phyloP scores from a whole-genome alignment of 192 early-diverging fungal genomes.

The Gonapodya prolifera region DNA sequence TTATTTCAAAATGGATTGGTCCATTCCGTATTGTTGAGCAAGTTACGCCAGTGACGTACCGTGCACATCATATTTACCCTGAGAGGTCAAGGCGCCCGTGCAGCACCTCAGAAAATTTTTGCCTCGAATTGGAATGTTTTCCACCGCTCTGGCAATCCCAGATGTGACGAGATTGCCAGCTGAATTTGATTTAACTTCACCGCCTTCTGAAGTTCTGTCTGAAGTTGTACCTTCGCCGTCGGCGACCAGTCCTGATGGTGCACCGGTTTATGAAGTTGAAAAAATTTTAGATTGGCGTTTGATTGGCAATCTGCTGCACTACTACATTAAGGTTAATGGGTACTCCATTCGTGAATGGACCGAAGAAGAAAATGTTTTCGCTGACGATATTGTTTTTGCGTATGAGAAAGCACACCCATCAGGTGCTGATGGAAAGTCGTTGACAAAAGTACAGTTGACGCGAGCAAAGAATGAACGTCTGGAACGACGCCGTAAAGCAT shows the following conservation, averaged over 20 bases:
- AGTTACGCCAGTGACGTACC: neutral
- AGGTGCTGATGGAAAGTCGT: neutral
- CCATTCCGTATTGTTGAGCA: neutral
- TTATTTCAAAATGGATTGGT: slow-evolving; percentile 1
- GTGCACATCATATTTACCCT: neutral
- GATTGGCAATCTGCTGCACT: neutral
- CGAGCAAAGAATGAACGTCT: no score
- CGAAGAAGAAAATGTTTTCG: neutral
- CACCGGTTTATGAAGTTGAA: neutral
- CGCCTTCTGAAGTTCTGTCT: neutral
- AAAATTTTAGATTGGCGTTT: neutral
- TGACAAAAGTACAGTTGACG: no score
- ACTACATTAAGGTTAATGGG: neutral
- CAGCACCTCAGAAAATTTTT: neutral
- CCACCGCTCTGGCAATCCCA: neutral
- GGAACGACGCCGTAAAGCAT: no score
- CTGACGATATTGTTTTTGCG: neutral
- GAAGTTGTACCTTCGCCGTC: neutral
- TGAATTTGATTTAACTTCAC: neutral
- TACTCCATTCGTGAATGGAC: neutral
- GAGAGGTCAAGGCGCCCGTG: neutral
- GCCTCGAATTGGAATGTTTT: neutral
- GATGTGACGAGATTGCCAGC: neutral
- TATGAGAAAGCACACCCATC: neutral
- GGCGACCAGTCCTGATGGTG: neutral